Conservation (phyloP, 2,329 filamentous ascomycete genomes). For the Colletotrichum sp. region DNA sequence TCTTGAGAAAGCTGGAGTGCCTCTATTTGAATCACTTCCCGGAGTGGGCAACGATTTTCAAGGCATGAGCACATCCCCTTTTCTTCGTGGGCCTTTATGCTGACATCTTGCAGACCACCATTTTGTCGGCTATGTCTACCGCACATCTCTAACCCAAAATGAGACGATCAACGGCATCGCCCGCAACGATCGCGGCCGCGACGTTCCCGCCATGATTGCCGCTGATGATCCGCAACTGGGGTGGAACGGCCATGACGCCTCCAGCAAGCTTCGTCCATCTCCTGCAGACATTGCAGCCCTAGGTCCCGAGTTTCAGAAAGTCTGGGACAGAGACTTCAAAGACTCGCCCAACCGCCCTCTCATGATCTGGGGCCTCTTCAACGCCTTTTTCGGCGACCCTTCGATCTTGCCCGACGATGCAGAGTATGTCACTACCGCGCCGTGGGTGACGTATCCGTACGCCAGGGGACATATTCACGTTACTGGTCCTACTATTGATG, state of each 20-base stretch:
- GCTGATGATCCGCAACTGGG: conserved; percentile 44
- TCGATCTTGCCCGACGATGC: conserved; percentile 31
- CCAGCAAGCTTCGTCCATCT: conserved; percentile 57
- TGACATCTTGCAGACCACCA: neutral
- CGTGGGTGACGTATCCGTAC: conserved; percentile 63
- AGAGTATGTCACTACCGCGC: conserved; percentile 56
- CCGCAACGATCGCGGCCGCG: conserved; percentile 44
- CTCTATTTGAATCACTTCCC: neutral
- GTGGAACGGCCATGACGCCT: conserved; percentile 59
- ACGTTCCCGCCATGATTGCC: conserved; percentile 19
- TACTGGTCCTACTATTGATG: conserved; percentile 35
- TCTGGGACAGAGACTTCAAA: conserved; percentile 57
- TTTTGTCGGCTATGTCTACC: conserved; percentile 58
- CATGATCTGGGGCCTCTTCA: conserved; percentile 24
- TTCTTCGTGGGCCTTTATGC: fast-evolving
- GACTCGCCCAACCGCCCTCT: conserved; percentile 27
- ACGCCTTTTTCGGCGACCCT: conserved; percentile 36
- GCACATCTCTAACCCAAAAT: conserved; percentile 37
- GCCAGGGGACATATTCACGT: conserved; percentile 65
- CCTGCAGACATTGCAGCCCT: conserved; percentile 54
- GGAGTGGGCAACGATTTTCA: neutral
- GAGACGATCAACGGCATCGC: conserved; percentile 57
- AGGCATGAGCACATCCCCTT: neutral
- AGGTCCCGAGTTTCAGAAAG: conserved; percentile 51
- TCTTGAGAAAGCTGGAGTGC: neutral